Percentiles rank a stretch among this genome's conserved stretches.
Conservation (phyloP, 2,329 filamentous ascomycete species). For the Venturia aucupariae region DNA sequence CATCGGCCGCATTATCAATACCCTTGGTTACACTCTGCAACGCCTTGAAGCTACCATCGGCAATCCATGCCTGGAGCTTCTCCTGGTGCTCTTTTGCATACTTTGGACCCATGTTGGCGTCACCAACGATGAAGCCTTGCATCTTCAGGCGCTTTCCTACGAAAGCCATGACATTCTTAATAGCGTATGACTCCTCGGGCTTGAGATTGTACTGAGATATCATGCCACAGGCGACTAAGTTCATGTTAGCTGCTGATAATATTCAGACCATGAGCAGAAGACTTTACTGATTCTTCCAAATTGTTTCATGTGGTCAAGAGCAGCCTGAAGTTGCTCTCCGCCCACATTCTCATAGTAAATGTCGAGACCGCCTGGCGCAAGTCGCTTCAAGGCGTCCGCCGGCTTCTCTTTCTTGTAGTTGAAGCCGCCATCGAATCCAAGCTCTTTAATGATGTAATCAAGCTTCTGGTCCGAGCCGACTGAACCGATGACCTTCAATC, state of each 20-base stretch:
- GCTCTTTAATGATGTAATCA: conserved; percentile 60
- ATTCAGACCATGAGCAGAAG: background rate
- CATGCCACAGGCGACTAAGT: conserved; percentile 46
- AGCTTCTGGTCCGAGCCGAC: conserved; percentile 75
- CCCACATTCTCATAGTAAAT: conserved; percentile 80
- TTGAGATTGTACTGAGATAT: conserved; percentile 68
- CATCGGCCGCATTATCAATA: conserved; percentile 67
- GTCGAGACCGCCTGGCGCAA: conserved; percentile 70
- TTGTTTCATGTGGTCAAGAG: conserved; percentile 53
- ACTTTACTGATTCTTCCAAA: conserved; percentile 54
- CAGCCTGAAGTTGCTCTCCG: conserved; percentile 63
- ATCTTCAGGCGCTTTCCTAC: conserved; percentile 62
- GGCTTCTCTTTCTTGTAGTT: conserved; percentile 83
- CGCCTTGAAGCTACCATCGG: conserved; percentile 64
- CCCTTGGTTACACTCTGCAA: conserved; percentile 61
- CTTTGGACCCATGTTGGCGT: conserved; percentile 55
- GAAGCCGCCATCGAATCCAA: conserved; percentile 66
- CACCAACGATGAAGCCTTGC: conserved; percentile 65
- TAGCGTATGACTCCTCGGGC: conserved; percentile 49
- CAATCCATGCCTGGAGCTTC: conserved; percentile 66
- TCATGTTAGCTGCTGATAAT: background rate
- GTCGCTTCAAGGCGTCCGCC: conserved; percentile 54
- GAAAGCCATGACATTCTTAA: conserved; percentile 56
- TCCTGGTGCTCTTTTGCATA: conserved; percentile 65
- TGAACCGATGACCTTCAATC: conserved; percentile 68